Percentiles rank a stretch among this genome's conserved stretches.
Evolutionary conservation across 2,329 filamentous ascomycete genomes (phyloP).

Genomic region (Cyanodermella asteris): DNA sequence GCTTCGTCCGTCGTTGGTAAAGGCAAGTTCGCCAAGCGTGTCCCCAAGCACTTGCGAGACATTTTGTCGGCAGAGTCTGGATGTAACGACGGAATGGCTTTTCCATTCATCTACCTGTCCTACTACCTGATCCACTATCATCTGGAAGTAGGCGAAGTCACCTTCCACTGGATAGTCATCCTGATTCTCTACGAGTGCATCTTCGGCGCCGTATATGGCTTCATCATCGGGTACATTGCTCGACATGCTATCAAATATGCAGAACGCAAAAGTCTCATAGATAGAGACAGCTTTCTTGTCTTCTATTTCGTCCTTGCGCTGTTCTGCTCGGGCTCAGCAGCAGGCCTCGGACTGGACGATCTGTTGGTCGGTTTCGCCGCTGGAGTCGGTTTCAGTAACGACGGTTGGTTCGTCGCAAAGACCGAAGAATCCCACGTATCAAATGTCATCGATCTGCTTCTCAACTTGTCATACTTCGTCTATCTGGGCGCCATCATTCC

Average conservation of each 20-base stretch:
- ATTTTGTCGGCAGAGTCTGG: constrained; percentile 88
- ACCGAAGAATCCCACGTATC: constrained; percentile 97
- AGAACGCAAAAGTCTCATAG: constrained; percentile 67
- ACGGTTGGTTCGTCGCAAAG: constrained; percentile 96
- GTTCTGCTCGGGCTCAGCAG: constrained; percentile 86
- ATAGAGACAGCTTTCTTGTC: constrained; percentile 89
- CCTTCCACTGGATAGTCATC: constrained; percentile 70
- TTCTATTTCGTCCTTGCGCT: constrained; percentile 96
- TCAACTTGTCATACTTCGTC: constrained; percentile 96
- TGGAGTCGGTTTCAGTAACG: constrained; percentile 97
- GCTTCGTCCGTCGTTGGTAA: constrained; percentile 97
- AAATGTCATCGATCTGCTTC: constrained; percentile 91
- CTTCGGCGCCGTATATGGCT: constrained; percentile 76
- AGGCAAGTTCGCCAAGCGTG: constrained; percentile 92
- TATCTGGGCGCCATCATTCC: constrained; percentile 95
- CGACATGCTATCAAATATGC: constrained; percentile 77
- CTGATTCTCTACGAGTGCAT: constrained; percentile 91
- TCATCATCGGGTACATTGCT: constrained; percentile 68
- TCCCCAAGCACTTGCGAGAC: constrained; percentile 93
- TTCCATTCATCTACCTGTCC: constrained; percentile 86
- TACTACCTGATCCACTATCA: constrained; percentile 75
- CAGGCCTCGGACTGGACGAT: constrained; percentile 79
- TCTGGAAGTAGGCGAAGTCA: constrained; percentile 43
- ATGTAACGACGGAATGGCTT: constrained; percentile 99
- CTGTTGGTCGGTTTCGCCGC: constrained; percentile 83